Base-by-base conservation (phyloP, 768 basidiomycete genomes). In the Pleurotus platypus region DNA sequence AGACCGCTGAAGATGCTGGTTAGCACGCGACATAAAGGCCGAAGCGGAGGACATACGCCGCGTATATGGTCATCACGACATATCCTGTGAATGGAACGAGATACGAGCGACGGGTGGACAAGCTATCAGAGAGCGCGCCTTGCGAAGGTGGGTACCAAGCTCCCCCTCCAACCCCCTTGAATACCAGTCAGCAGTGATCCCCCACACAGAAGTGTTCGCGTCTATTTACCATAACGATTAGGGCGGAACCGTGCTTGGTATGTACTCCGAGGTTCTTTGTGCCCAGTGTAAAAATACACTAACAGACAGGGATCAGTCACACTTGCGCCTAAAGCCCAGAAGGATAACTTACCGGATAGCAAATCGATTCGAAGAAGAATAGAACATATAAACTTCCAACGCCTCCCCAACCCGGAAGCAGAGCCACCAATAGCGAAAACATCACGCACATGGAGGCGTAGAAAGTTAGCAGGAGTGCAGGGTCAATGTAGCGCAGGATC, bases 331-430 rank as follows among this genome's bases (percentile, higher is more conserved):
- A 20, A 20, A 18, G 27, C 20, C 15, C 30, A 22, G 30, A 18
- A 26, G 37, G 9, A 16, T 38, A 3, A 70, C 77, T 60, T 58
- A 81, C 82, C 4, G 85, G 84, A 61, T 86, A 86, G 62, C 86
- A 89, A 58, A 89, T 88, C 27, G 85, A 87, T 69, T 89, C 87
- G 66, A 87, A 87, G 76, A 85, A 87, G 77, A 88, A 87, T 55
- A 89, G 70, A 56, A 74, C 65, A 64, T 86, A 89, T 37, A 89
- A 66, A 69, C 80, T 85, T 8, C 75, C 81, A 42, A 90, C 70
- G 35, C 82, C 88, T 4, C 77, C 71, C 53, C 73, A 71, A 12
- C 87, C 85, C 6, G 76, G 70, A 6, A 82, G 65, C 22, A 79
- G 73, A 8, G 83, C 75, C 47, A 81, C 72, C 49, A 78, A 70